Conservation (phyloP, 2,329 filamentous ascomycete species). For the Sporothrix phasma region DNA sequence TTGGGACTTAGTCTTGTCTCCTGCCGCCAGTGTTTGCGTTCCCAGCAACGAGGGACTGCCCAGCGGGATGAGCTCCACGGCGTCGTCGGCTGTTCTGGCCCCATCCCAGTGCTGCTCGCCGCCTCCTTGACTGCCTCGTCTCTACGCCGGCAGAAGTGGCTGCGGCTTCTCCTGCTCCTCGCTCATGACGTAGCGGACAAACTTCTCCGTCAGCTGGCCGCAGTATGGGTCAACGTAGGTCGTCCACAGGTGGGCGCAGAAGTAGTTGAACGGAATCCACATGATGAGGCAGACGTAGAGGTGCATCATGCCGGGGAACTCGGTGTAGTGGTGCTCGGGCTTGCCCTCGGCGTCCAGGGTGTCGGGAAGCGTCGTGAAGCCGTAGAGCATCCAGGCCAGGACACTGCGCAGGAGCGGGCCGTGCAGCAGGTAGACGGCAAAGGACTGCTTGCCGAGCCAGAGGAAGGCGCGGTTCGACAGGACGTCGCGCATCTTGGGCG, state of each 20-base stretch:
- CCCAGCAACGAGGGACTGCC: no score
- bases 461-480: constrained; percentile 46
- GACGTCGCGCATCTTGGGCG: constrained; percentile 38
- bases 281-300: constrained; percentile 32
- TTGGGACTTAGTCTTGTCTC: no score
- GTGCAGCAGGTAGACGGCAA: constrained; percentile 55
- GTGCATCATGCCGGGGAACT: constrained; percentile 28
- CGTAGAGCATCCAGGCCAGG: constrained; percentile 51
- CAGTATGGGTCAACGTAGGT: constrained; percentile 44
- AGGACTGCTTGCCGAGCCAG: constrained; percentile 54
- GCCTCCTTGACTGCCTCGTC: background rate
- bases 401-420: constrained; percentile 50
- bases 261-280: constrained; percentile 40
- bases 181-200: constrained; percentile 21
- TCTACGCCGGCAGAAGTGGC: constrained; percentile 9
- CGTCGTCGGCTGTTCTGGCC: background rate
- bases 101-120: background rate
- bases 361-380: constrained; percentile 30
- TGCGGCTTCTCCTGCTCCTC: constrained; percentile 20
- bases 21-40: no score
- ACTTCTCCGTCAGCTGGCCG: constrained; percentile 32
- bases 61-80: no score
- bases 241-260: constrained; percentile 40
- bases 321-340: constrained; percentile 12
- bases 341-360: constrained; percentile 29